Conservation (phyloP, 208 protist species). For the Crithidia thermophila region DNA sequence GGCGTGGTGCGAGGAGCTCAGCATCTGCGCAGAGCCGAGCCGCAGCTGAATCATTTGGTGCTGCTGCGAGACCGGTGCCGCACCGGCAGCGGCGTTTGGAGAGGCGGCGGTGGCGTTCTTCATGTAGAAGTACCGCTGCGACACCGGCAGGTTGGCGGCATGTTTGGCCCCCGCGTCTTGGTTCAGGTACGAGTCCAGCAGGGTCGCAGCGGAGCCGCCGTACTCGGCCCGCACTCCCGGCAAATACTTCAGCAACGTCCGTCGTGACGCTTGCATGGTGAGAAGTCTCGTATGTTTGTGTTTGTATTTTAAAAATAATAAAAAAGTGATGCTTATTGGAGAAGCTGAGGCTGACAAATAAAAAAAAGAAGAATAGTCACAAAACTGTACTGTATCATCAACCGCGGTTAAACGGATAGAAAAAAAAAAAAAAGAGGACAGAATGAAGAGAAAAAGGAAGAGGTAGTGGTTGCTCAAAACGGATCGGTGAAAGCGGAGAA, state of each 20-base stretch:
- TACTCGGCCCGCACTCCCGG: constrained; percentile 41
- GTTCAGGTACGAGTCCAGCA: constrained; percentile 65
- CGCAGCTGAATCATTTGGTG: constrained; percentile 72
- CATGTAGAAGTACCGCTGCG: constrained; percentile 82
- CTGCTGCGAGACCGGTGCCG: constrained; percentile 34
- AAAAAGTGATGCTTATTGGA: no score
- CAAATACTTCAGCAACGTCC: constrained; percentile 63
- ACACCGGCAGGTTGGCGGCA: constrained; percentile 73
- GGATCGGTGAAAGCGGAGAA: not conserved
- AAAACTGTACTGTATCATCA: not conserved
- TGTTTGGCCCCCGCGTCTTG: constrained; percentile 39
- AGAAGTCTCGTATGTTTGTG: no score
- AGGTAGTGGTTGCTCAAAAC: not conserved
- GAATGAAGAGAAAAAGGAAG: constrained; percentile 17
- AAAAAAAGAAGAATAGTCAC: no score
- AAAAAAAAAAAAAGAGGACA: constrained; percentile 10
- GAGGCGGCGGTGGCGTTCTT: constrained; percentile 20
- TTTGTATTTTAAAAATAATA: no score
- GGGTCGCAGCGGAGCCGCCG: constrained; percentile 55
- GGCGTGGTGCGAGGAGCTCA: constrained; percentile 57
- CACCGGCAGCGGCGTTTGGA: not conserved
- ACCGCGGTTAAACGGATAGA: not conserved
- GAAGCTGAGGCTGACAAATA: no score
- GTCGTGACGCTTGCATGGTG: constrained; percentile 5
- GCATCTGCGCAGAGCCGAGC: constrained; percentile 80